Evolutionary conservation across 2,329 filamentous ascomycete genomes (phyloP).

Genomic region (Talaromyces verruculosus): DNA sequence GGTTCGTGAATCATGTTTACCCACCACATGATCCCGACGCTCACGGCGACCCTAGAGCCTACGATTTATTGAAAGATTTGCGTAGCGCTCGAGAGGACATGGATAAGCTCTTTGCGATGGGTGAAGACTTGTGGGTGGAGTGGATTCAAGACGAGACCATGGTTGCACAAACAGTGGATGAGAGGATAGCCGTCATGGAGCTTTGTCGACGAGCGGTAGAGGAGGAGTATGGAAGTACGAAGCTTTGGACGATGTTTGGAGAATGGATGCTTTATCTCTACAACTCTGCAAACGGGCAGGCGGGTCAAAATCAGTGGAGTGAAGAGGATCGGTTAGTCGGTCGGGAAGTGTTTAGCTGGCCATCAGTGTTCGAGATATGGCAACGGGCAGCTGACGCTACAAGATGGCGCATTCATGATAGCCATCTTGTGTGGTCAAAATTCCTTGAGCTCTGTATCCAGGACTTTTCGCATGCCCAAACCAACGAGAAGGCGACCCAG

Average conservation of each 20-base stretch:
- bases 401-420: slow-evolving; percentile 61
- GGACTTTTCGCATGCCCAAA: slow-evolving; percentile 51
- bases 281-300: slow-evolving; percentile 50
- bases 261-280: slow-evolving; percentile 61
- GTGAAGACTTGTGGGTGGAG: slow-evolving; percentile 62
- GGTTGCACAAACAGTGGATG: slow-evolving; percentile 56
- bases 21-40: slow-evolving; percentile 46
- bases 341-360: slow-evolving; percentile 59
- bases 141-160: slow-evolving; percentile 64
- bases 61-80: slow-evolving; percentile 50
- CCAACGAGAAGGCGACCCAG: slow-evolving; percentile 50
- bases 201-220: slow-evolving; percentile 59
- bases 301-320: slow-evolving; percentile 43
- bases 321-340: slow-evolving; percentile 60
- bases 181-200: slow-evolving; percentile 60
- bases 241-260: slow-evolving; percentile 62
- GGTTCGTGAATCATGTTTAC: slow-evolving; percentile 50
- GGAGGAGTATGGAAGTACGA: slow-evolving; percentile 62
- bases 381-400: slow-evolving; percentile 58
- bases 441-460: slow-evolving; percentile 57
- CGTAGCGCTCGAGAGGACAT: slow-evolving; percentile 56
- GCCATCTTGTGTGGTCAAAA: slow-evolving; percentile 62
- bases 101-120: slow-evolving; percentile 62
- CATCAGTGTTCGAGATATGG: slow-evolving; percentile 57
- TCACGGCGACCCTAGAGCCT: slow-evolving; percentile 46